A percentile compares a stretch with the other conserved stretches of the same genome.
Conservation (phyloP, 768 basidiomycete species). For the Candolleomyces aberdarensis region DNA sequence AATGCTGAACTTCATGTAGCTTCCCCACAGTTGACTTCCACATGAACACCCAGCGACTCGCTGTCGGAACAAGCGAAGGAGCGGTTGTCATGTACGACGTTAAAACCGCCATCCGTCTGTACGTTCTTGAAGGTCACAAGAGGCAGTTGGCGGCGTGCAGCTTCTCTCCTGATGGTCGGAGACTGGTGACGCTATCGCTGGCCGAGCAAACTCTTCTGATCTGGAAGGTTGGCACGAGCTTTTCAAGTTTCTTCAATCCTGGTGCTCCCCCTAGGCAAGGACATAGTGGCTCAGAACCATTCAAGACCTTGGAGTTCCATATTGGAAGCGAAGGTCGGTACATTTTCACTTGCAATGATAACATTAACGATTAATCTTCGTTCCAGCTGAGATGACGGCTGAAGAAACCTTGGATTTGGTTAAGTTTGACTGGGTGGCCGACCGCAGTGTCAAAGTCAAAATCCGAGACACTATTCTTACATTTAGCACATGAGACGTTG, state of each 20-base stretch:
- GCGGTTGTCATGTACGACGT: slow-evolving; percentile 95
- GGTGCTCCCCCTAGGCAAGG: slow-evolving; percentile 93
- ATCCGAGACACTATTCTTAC: slow-evolving; percentile 82
- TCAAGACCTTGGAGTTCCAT: slow-evolving; percentile 83
- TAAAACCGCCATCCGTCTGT: slow-evolving; percentile 91
- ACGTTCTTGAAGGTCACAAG: slow-evolving; percentile 91
- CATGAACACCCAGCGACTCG: slow-evolving; percentile 79
- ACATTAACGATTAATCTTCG: neutral
- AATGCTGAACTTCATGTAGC: slow-evolving; percentile 20
- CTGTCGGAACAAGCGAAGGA: slow-evolving; percentile 92
- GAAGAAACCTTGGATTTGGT: slow-evolving; percentile 71
- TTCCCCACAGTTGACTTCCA: slow-evolving; percentile 96
- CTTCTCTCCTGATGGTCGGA: slow-evolving; percentile 91
- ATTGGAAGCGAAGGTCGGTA: slow-evolving; percentile 73
- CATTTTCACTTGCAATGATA: too few species aligned
- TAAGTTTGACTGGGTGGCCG: slow-evolving; percentile 79
- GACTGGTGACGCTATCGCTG: slow-evolving; percentile 83
- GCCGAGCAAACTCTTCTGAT: slow-evolving; percentile 83
- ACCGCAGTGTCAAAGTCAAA: slow-evolving; percentile 77
- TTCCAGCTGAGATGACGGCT: slow-evolving; percentile 29
- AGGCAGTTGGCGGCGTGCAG: slow-evolving; percentile 78
- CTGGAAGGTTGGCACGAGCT: slow-evolving; percentile 94
- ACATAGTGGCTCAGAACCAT: slow-evolving; percentile 76
- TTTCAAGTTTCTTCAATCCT: slow-evolving; percentile 86
- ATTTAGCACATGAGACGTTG: slow-evolving; percentile 66